Evolutionary conservation across 2,329 filamentous ascomycete species (phyloP), one percentile per base, ranked within the genome.

Genomic region (Monascus ruber): DNA sequence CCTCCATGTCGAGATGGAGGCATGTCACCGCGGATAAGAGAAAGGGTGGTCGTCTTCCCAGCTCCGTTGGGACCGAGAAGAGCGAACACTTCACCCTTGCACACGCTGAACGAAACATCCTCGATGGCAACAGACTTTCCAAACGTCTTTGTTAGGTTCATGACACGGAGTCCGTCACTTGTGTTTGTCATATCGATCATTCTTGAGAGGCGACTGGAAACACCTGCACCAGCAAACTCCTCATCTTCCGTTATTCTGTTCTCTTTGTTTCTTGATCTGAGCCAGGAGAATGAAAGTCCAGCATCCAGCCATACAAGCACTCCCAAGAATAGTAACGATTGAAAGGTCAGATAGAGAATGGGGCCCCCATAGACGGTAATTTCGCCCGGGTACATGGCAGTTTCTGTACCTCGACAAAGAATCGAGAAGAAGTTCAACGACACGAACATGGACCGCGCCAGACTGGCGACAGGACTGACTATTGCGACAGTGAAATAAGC

Each of bases 51-150:
- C 0, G 81, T 86, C 53, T 95, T 95, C 41, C 88, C 88, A 1
- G 88, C 89, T 24, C 88, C 87, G 54, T 94, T 94, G 10, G 88
- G 87, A 0, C 88, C 88, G 1, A 96, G 73, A 0, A 95, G 72
- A 0, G 87, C 87, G 62, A 94, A 94, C 1, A 94, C 83, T 56
- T 94, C 83, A 36, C 84, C 82, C 36, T 76, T 77, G 10, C 76
- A 74, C 27, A 95, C 81, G 11, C 82, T 81, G 52, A 95, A 94
- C 0, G 82, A 85, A 33, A 93, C 76, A 51, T 94, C 84, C 50
- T 94, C 81, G n/a, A 95, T 86, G 3, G 85, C 88, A 1, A 79
- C 77, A 48, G 82, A 81, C 44, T 72, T 72, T 9, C 78, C 76
- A 49, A 94, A 95, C 0, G 74, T 71, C 60, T 94, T 95, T 27